Percentiles rank a stretch among this genome's conserved stretches.
Evolutionary conservation across 2,329 filamentous ascomycete species (phyloP).

Genomic region (Epichloe brachyelytri): DNA sequence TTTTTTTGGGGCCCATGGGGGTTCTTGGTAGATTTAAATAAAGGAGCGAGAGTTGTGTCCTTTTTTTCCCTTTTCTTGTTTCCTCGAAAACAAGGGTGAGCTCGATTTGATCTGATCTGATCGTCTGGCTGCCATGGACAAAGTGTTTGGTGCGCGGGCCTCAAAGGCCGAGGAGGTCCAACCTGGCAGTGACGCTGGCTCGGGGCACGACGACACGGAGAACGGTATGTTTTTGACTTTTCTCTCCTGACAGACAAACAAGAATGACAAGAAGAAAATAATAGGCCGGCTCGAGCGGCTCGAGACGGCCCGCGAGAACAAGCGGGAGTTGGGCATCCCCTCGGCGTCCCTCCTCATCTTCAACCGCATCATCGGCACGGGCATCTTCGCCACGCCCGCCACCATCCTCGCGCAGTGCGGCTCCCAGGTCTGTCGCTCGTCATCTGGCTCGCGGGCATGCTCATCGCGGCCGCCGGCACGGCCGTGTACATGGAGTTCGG

Average conservation of each 20-base stretch:
- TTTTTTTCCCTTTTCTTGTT: neutral
- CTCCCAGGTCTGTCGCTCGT: conserved; percentile 50
- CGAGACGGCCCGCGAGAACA: conserved; percentile 30
- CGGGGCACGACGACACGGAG: conserved; percentile 1
- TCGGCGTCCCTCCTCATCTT: conserved; percentile 48
- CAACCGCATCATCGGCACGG: conserved; percentile 54
- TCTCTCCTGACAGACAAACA: neutral
- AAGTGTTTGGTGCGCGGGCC: neutral
- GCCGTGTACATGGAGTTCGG: conserved; percentile 56
- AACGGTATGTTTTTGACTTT: neutral
- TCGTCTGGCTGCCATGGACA: neutral
- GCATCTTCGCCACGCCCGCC: conserved; percentile 52
- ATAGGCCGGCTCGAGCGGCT: conserved; percentile 7
- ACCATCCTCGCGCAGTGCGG: conserved; percentile 44
- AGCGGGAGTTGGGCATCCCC: conserved; percentile 41
- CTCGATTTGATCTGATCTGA: neutral
- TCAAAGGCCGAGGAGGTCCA: conserved; percentile 4
- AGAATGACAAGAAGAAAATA: neutral
- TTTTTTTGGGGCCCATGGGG: neutral
- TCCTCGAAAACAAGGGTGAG: neutral
- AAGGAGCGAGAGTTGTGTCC: too few relatives aligned
- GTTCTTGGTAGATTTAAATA: too few relatives aligned
- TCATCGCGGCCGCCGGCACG: conserved; percentile 49
- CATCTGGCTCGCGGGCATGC: conserved; percentile 49
- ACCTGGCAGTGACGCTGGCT: conserved; percentile 4